These are phyloP conservation scores for Colletotrichum liaoningense DNA, from an alignment of 2,329 filamentous ascomycete genomes.

Conservation along the genomic window DNA sequence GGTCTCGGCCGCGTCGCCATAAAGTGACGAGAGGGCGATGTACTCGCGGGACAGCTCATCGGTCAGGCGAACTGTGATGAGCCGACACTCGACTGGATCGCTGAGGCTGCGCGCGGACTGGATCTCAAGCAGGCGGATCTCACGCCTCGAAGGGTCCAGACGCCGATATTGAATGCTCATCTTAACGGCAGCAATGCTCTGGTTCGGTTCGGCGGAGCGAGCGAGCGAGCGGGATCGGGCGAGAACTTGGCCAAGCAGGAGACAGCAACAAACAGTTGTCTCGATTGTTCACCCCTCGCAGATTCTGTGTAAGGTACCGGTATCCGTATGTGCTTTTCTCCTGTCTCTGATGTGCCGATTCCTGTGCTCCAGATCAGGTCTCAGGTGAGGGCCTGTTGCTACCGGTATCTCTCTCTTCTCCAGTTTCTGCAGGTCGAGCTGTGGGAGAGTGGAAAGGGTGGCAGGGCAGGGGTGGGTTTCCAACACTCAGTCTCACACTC, in stretches of 20 bases:
- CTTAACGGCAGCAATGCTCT: background rate
- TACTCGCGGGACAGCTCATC: constrained; percentile 39
- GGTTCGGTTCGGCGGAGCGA: background rate
- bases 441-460: constrained; percentile 12
- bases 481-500: background rate
- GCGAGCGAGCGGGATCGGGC: background rate
- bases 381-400: background rate
- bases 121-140: constrained; percentile 48
- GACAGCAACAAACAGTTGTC: background rate
- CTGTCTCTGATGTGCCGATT: too few relatives aligned
- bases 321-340: background rate
- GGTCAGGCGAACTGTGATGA: constrained; percentile 44
- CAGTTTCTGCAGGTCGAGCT: background rate
- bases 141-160: constrained; percentile 40
- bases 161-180: constrained; percentile 35
- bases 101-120: constrained; percentile 42
- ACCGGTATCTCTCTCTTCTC: background rate
- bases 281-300: background rate
- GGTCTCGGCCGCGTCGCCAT: constrained; percentile 42
- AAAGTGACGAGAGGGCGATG: constrained; percentile 45
- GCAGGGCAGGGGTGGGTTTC: constrained; percentile 22
- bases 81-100: constrained; percentile 46
- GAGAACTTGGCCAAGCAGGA: background rate
- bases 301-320: background rate
- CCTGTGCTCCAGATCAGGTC: background rate